These are phyloP conservation scores for Niveomyces coronatus DNA, from an alignment of 2,329 filamentous ascomycete genomes.

Conservation along the genomic window DNA sequence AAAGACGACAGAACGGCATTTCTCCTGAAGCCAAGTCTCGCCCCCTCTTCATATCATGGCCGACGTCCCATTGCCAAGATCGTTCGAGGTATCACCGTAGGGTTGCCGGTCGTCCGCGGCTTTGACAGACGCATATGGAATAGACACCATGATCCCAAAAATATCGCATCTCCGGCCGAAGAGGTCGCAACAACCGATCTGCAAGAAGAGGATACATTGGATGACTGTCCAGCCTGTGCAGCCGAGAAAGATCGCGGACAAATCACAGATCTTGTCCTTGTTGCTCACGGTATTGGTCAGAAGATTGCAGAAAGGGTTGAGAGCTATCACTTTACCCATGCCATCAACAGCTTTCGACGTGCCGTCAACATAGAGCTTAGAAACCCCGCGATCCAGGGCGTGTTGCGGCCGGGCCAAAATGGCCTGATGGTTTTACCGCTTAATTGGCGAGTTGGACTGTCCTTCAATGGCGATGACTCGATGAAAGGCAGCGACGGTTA, in stretches of 20 bases:
- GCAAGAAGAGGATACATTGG: constrained; percentile 17
- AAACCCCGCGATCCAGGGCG: constrained; percentile 60
- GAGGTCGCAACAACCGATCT: constrained; percentile 17
- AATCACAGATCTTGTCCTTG: constrained; percentile 79
- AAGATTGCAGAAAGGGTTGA: constrained; percentile 92
- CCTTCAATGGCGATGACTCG: constrained; percentile 69
- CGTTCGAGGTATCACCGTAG: constrained; percentile 70
- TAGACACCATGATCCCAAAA: constrained; percentile 48
- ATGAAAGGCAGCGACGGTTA: constrained; percentile 43
- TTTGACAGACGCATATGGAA: constrained; percentile 75
- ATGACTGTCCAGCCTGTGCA: constrained; percentile 46
- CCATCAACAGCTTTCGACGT: constrained; percentile 81
- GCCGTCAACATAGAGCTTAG: constrained; percentile 77
- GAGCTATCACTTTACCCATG: constrained; percentile 94
- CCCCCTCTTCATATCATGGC: constrained; percentile 77
- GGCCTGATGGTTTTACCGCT: constrained; percentile 89
- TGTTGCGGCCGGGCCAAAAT: constrained; percentile 67
- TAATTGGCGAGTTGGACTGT: constrained; percentile 86
- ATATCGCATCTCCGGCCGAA: constrained; percentile 19
- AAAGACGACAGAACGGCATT: constrained; percentile 68
- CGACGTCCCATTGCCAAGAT: constrained; percentile 76
- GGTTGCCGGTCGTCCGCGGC: constrained; percentile 78
- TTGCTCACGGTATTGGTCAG: constrained; percentile 93
- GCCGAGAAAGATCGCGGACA: constrained; percentile 53
- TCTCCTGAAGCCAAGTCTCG: constrained; percentile 73